A percentile compares a stretch with the other conserved stretches of the same genome.
phyloP scores from a whole-genome alignment of 352 stramenopile genomes.

The Globisporangium apiculatum region DNA sequence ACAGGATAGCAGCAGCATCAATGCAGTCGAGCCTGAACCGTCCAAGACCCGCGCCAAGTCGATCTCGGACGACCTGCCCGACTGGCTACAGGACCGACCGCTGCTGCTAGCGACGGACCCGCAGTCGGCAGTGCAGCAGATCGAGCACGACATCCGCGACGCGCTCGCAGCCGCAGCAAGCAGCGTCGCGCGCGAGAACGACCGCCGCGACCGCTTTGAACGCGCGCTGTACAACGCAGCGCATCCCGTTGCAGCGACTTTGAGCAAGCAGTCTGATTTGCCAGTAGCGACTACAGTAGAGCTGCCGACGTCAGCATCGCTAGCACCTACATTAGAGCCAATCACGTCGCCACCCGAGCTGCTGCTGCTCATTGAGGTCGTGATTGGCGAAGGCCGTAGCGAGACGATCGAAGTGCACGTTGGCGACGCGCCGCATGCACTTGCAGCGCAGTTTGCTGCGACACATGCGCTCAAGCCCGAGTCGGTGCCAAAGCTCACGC shows the following conservation, averaged over 20 bases:
- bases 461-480: slow-evolving; percentile 43
- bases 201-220: slow-evolving; percentile 36
- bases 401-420: slow-evolving; percentile 67
- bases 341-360: slow-evolving; percentile 24
- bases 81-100: slow-evolving; percentile 14
- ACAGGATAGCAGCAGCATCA: neutral
- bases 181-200: slow-evolving; percentile 28
- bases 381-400: slow-evolving; percentile 58
- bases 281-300: too few species aligned
- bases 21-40: neutral
- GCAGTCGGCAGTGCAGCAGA: slow-evolving; percentile 31
- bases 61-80: slow-evolving; percentile 9
- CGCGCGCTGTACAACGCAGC: slow-evolving; percentile 16
- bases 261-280: neutral
- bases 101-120: neutral
- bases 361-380: slow-evolving; percentile 67
- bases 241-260: neutral
- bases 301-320: neutral
- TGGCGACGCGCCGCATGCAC: slow-evolving; percentile 31
- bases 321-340: slow-evolving; percentile 2
- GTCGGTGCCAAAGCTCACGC: slow-evolving; percentile 39
- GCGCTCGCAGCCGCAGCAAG: slow-evolving; percentile 44
- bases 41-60: neutral
- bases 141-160: slow-evolving; percentile 50
- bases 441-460: slow-evolving; percentile 43